Base-by-base conservation (phyloP, 2,329 filamentous ascomycete species). In the Fusarium tupiense region DNA sequence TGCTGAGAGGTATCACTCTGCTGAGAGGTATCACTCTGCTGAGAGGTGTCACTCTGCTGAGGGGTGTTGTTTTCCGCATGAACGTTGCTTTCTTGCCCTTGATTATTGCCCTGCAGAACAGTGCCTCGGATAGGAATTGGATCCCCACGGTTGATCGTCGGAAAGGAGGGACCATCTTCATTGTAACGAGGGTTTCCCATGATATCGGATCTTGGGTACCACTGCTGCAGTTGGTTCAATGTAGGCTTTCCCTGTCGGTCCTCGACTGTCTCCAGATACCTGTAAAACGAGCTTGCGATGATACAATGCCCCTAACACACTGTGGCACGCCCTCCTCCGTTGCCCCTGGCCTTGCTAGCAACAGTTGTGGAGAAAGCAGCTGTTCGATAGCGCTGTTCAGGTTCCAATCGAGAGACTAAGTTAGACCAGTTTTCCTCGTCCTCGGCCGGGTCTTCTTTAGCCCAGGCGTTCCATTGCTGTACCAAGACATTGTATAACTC, bases 341-440 rank as follows among this genome's bases (percentile, higher is more conserved):
- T 14, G 8, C 8, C 5, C 44, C 6, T 5, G 13, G 44, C 24
- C 44, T 3, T 47, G 0, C 0, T 3, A 7, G 1, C 3, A 29
- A 47, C 44, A 5, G 4, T 6, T 29, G 4, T 29, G 8, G 24
- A 3, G 24, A 47, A 47, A 29, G 2, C 5, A 20, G 0, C 1
- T 47, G 13, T 33, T 33, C 31, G 31, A 33, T 33, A 1, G 31
- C 31, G 31, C 31, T 2, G 5, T 33, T 13, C 12, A 12, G 31
- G 4, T 33, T 2, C 5, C 19, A 47, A 22, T 47, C 44, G 44
- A 16, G 3, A 6, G 44, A 1, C 8, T 16, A 47, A 6, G 5
- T 10, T 6, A 47, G 10, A 4, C 46, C 33, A 54, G n/a, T 54
- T 54, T 4, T 26, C 2, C 35, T 20, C 31, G 2, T 53, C 5